Evolutionary conservation across 352 stramenopile species (phyloP).

Genomic region (Chrysophaeum taylorii): DNA sequence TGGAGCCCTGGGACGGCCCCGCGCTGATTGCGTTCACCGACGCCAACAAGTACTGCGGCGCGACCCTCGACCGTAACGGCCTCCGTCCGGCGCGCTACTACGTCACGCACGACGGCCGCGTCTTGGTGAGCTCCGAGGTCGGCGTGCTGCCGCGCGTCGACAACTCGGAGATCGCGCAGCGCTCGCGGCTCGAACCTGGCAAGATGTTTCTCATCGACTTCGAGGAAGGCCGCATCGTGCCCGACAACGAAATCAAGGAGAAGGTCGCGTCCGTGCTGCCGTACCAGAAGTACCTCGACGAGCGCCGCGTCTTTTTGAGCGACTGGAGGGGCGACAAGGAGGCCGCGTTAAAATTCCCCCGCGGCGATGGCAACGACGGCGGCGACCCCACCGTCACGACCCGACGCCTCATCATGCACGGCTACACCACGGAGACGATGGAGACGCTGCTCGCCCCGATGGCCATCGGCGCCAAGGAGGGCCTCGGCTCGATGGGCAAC

Average conservation of each 20-base stretch:
- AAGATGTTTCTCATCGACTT: conserved; percentile 97
- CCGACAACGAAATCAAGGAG: conserved; percentile 88
- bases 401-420: conserved; percentile 84
- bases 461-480: conserved; percentile 80
- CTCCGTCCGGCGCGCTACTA: conserved; percentile 88
- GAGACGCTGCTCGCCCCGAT: conserved; percentile 88
- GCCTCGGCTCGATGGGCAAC: conserved; percentile 87
- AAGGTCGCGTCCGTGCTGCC: conserved; percentile 65
- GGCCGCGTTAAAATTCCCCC: conserved; percentile 35
- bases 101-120: conserved; percentile 88
- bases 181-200: conserved; percentile 83
- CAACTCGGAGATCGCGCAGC: conserved; percentile 78
- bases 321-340: conserved; percentile 44
- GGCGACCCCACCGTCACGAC: conserved; percentile 70
- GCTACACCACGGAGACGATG: conserved; percentile 84
- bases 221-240: conserved; percentile 79
- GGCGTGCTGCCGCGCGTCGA: conserved; percentile 77
- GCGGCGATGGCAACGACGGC: too few relatives aligned
- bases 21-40: conserved; percentile 95
- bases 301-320: conserved; percentile 73
- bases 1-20: conserved; percentile 95
- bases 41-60: conserved; percentile 72
- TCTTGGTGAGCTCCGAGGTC: conserved; percentile 82
- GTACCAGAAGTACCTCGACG: conserved; percentile 80
- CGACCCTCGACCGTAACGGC: conserved; percentile 89